Percentiles rank a stretch among this genome's conserved stretches.
phyloP scores from a whole-genome alignment of 225 moss, liverwort and hornwort species.

The Lunularia cruciata region DNA sequence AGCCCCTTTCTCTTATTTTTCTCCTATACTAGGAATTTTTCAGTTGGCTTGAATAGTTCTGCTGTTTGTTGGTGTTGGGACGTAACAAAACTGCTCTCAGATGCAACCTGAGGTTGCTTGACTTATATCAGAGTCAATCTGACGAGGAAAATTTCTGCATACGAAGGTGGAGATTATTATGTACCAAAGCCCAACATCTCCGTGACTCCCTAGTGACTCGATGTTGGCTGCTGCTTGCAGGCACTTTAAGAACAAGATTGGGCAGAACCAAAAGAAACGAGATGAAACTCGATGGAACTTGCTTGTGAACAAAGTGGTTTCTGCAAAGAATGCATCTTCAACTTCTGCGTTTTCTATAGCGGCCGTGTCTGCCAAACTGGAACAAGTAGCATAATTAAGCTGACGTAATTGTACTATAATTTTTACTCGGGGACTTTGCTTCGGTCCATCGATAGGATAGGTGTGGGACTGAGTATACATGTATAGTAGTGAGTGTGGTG shows the following conservation, averaged over 20 bases:
- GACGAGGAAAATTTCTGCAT: no score
- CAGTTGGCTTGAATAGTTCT: background rate
- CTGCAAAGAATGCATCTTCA: conserved; percentile 46
- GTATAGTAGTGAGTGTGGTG: conserved; percentile 15
- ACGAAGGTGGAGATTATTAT: no score
- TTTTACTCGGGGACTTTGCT: conserved; percentile 2
- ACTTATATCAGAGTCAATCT: background rate
- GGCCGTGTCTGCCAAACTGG: conserved; percentile 49
- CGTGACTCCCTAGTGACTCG: background rate
- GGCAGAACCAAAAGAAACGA: conserved; percentile 44
- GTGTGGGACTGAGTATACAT: conserved; percentile 4
- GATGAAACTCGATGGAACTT: conserved; percentile 70
- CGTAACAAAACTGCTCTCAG: background rate
- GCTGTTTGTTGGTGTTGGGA: background rate
- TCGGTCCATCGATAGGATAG: background rate
- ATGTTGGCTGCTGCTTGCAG: conserved; percentile 28
- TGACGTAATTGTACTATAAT: conserved; percentile 18
- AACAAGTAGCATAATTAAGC: conserved; percentile 35
- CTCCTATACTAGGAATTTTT: no score
- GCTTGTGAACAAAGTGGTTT: conserved; percentile 57
- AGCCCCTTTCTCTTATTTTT: background rate
- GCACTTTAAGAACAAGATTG: conserved; percentile 54
- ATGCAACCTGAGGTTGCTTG: background rate
- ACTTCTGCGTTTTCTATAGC: conserved; percentile 52
- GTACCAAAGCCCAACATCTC: no score